Evolutionary conservation across 768 basidiomycete genomes (phyloP), one percentile per base, ranked within the genome.

Genomic region (Tricholoma matsutake): DNA sequence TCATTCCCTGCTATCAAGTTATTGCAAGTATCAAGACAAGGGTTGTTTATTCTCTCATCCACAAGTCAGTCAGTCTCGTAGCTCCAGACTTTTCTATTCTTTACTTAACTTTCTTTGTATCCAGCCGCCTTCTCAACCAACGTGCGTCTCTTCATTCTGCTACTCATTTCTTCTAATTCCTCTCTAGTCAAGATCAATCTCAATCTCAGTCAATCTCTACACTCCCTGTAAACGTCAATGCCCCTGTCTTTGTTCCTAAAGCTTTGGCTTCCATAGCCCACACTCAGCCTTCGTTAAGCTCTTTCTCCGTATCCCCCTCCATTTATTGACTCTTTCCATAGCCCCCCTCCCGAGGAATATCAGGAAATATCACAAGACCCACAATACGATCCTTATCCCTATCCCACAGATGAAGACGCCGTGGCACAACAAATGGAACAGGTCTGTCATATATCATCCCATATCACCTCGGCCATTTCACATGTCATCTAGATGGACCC

Each of bases 31-130:
- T 66, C 85, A 94, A 75, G 89, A 91, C 68, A 91, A 91, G 76
- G 91, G 91, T 61, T 96, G 94, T 75, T 78, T 83, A 54, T 95
- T 90, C 72, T 85, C 86, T 67, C 94, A 95, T 72, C 92, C 92
- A 54, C 2, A 25, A 25, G 22, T 79, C 85, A 67, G 88, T 90
- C 71, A 61, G 81, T 69, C 45, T 63, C 18, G 54, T 43, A 52
- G 25, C 56, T 20, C 32, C 58, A 54, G 3, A n/a, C 4, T 34
- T 32, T 20, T 6, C 29, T 28, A 18, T 20, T 58, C 25, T 31
- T 34, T n/a, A n/a, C n/a, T n/a, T n/a, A n/a, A n/a, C n/a, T n/a
- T n/a, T n/a, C n/a, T n/a, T n/a, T n/a, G n/a, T n/a, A n/a, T n/a
- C n/a, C n/a, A n/a, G n/a, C n/a, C n/a, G n/a, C n/a, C 65, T 55